These are phyloP conservation scores for Fusarium sp. DNA, from an alignment of 2,329 filamentous ascomycete species.

Conservation along the genomic window DNA sequence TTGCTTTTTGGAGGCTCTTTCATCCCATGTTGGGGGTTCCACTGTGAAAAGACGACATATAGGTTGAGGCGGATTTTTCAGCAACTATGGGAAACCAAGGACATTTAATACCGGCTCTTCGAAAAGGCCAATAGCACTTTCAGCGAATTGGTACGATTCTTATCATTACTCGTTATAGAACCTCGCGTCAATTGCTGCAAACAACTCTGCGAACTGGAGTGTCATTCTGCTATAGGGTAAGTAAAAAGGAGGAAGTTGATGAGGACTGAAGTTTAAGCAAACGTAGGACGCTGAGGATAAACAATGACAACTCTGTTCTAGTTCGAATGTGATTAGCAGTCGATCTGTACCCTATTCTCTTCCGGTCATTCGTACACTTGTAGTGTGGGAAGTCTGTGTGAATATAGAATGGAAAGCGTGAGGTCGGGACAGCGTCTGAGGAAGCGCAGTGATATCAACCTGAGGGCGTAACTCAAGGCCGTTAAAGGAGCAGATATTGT, in stretches of 20 bases:
- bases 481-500: not conserved
- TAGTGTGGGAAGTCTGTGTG: not conserved
- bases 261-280: not conserved
- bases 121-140: too few relatives aligned
- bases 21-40: not conserved
- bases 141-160: too few relatives aligned
- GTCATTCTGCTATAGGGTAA: not conserved
- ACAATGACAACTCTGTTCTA: not conserved
- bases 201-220: not conserved
- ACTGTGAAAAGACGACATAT: not conserved
- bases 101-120: too few relatives aligned
- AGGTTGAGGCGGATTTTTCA: not conserved
- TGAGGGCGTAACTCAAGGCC: not conserved
- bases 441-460: not conserved
- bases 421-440: fast-evolving
- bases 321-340: not conserved
- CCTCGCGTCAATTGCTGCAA: not conserved
- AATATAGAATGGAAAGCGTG: not conserved
- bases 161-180: not conserved
- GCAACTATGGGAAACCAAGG: not conserved
- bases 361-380: not conserved
- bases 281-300: too few relatives aligned
- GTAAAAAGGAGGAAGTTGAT: not conserved
- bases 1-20: not conserved
- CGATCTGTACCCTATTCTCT: too few relatives aligned